These are phyloP conservation scores for Nymphaea thermarum DNA, from an alignment of 164 flowering plant genomes.

Conservation along the genomic window DNA sequence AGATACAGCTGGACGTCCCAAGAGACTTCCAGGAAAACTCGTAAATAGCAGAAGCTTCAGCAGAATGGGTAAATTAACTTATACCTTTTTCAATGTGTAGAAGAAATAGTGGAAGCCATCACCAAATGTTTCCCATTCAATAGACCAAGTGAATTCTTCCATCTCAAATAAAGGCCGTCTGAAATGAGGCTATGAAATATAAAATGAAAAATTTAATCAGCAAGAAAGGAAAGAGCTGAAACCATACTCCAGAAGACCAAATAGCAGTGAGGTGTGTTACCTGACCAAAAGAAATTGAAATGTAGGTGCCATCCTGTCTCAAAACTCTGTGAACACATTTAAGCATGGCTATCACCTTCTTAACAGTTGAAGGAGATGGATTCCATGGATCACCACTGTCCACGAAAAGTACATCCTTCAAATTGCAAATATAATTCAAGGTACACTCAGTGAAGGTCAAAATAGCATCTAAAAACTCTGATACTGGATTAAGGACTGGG, in stretches of 20 bases:
- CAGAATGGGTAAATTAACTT: background rate
- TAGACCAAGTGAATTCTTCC: conserved; percentile 72
- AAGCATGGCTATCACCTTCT: conserved; percentile 66
- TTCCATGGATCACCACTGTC: conserved; percentile 97
- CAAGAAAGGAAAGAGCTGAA: too few relatives aligned
- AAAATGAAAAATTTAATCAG: too few relatives aligned
- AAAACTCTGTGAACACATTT: conserved; percentile 69
- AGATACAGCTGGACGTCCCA: background rate
- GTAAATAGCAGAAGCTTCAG: background rate
- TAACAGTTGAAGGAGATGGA: conserved; percentile 49
- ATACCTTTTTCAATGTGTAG: conserved; percentile 68
- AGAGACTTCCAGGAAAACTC: background rate
- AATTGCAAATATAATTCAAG: conserved; percentile 13
- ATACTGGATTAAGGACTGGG: background rate
- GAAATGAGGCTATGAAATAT: conserved; percentile 66
- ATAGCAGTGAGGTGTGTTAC: conserved; percentile 16
- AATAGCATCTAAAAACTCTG: background rate
- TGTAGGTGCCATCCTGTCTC: conserved; percentile 66
- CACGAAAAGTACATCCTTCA: conserved; percentile 94
- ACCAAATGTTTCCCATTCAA: conserved; percentile 78
- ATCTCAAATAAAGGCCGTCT: conserved; percentile 69
- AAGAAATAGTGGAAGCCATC: conserved; percentile 89
- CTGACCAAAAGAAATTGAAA: conserved; percentile 92
- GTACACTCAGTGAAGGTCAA: conserved; percentile 6
- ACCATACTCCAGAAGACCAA: background rate